These are phyloP conservation scores for Neoboletus subvelutipes DNA, from an alignment of 768 basidiomycete genomes.

Conservation along the genomic window DNA sequence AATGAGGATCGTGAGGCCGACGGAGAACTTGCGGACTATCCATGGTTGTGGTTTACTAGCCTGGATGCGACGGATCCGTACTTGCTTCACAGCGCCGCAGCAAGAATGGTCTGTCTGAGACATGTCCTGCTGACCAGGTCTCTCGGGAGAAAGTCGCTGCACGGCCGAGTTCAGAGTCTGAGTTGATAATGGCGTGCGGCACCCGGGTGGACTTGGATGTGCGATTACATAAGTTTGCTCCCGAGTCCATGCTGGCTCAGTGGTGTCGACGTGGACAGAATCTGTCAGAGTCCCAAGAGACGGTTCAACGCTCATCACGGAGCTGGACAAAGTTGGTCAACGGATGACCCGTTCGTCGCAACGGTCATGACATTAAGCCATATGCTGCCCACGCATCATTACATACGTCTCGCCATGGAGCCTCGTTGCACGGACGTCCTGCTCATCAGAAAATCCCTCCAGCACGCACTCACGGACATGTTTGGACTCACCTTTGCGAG, in stretches of 20 bases:
- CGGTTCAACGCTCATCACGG: not conserved
- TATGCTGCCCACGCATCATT: slow-evolving; percentile 23
- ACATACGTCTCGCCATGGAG: slow-evolving; percentile 24
- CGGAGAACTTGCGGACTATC: slow-evolving; percentile 67
- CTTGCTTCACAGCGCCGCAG: slow-evolving; percentile 57
- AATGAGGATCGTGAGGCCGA: slow-evolving; percentile 58
- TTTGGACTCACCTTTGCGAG: slow-evolving; percentile 55
- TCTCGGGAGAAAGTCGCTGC: not conserved
- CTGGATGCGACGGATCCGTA: slow-evolving; percentile 40
- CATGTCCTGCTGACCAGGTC: slow-evolving; percentile 13
- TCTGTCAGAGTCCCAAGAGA: not conserved
- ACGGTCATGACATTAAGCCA: slow-evolving; percentile 17
- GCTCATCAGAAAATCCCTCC: slow-evolving; percentile 51
- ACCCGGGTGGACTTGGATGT: slow-evolving; percentile 8
- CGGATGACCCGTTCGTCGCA: not conserved
- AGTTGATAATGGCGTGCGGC: slow-evolving; percentile 13
- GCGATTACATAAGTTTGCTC: slow-evolving; percentile 23
- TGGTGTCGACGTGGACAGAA: not conserved
- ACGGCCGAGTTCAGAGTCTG: slow-evolving; percentile 3
- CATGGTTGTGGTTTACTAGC: slow-evolving; percentile 61
- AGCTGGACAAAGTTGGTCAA: not conserved
- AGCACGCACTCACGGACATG: slow-evolving; percentile 51
- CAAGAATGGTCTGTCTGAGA: slow-evolving; percentile 23
- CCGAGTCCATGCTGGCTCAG: not conserved
- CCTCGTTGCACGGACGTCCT: slow-evolving; percentile 40